Evolutionary conservation across 2,329 filamentous ascomycete genomes (phyloP).

Genomic region (Pseudogymnoascus sp.): DNA sequence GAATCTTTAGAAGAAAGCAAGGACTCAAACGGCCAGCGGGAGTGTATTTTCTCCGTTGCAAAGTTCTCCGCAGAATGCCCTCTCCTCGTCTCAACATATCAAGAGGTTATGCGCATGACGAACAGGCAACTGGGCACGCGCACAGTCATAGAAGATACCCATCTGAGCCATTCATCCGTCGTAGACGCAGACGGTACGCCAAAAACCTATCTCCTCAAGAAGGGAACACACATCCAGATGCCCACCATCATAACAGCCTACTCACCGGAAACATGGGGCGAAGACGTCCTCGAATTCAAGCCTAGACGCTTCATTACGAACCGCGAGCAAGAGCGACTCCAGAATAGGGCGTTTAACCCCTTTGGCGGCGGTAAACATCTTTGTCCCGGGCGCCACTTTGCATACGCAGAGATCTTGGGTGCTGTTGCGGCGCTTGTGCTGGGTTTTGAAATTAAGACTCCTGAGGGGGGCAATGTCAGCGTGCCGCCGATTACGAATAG

Average conservation of each 20-base stretch:
- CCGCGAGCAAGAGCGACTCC: conserved; percentile 17
- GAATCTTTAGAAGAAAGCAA: not conserved
- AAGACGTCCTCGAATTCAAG: conserved; percentile 35
- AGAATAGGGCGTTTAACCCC: conserved; percentile 30
- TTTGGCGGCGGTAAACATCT: conserved; percentile 36
- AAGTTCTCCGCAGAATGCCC: conserved; percentile 34
- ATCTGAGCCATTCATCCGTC: conserved; percentile 27
- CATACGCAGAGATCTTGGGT: conserved; percentile 33
- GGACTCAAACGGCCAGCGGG: not conserved
- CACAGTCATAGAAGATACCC: conserved; percentile 35
- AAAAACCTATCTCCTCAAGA: conserved; percentile 36
- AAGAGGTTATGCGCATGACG: conserved; percentile 38
- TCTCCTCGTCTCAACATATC: conserved; percentile 37
- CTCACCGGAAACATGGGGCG: conserved; percentile 37
- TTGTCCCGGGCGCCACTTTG: conserved; percentile 35
- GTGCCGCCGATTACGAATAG: conserved; percentile 14
- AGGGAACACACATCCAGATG: conserved; percentile 37
- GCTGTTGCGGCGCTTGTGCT: conserved; percentile 29
- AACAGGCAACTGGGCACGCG: conserved; percentile 35
- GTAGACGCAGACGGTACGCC: conserved; percentile 10
- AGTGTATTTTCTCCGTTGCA: conserved; percentile 31
- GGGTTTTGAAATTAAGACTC: conserved; percentile 25
- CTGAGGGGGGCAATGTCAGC: conserved; percentile 11
- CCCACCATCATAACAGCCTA: conserved; percentile 37
- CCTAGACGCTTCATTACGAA: conserved; percentile 33